These are phyloP conservation scores for Leccinum griseonigrum DNA, from an alignment of 1,284 basidiomycete genomes.

Conservation along the genomic window DNA sequence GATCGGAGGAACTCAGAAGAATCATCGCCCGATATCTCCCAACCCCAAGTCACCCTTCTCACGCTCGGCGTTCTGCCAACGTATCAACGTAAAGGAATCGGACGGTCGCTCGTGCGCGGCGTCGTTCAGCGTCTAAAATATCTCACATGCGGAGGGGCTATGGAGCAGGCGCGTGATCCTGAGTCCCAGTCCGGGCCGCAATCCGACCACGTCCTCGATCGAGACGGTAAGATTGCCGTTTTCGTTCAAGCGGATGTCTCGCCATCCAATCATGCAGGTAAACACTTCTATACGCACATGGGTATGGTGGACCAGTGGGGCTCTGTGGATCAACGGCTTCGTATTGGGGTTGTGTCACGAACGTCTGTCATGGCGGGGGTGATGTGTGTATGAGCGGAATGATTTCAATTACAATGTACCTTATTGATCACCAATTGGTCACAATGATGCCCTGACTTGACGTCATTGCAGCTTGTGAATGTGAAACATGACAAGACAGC, in stretches of 20 bases:
- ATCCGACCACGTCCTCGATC: background rate
- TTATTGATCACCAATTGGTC: background rate
- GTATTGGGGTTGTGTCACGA: constrained; percentile 17
- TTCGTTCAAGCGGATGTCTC: constrained; percentile 30
- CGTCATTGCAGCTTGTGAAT: background rate
- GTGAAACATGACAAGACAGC: background rate
- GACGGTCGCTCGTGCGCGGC: constrained; percentile 44
- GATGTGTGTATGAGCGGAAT: constrained; percentile 18
- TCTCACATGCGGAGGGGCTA: background rate
- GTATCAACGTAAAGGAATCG: constrained; percentile 47
- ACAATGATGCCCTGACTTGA: background rate
- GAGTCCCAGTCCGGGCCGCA: background rate
- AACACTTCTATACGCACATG: constrained; percentile 26
- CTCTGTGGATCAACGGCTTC: constrained; percentile 6
- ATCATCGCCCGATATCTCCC: constrained; percentile 26
- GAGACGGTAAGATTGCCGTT: constrained; percentile 14
- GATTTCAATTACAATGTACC: background rate
- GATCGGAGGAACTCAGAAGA: constrained; percentile 7
- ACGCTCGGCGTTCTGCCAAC: constrained; percentile 55
- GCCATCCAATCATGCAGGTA: constrained; percentile 23
- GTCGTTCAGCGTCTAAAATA: constrained; percentile 31
- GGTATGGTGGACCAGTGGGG: constrained; percentile 27
- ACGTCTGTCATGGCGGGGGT: constrained; percentile 27
- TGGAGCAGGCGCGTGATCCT: background rate
- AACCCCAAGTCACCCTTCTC: constrained; percentile 44